Base-by-base conservation (phyloP, 2,329 filamentous ascomycete genomes). In the Calonectria leucothoes region DNA sequence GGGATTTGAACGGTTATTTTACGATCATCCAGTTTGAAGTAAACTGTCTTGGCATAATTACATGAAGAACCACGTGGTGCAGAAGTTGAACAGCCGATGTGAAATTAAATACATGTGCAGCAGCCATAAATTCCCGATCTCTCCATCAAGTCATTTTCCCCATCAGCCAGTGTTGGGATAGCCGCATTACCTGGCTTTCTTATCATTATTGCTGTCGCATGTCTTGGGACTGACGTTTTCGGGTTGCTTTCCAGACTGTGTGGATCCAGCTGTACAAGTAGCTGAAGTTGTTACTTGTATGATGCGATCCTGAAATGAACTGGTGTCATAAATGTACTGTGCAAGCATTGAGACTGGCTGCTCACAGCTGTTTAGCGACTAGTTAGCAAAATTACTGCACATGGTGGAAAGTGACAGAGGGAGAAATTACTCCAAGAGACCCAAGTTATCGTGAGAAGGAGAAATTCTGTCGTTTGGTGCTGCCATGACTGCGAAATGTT, bases 181-280 rank as follows among this genome's bases (percentile, higher is more conserved):
- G 10, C 4, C 12, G n/a, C 42, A 12, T 4, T 5, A 23, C 3
- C 4, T 23, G 1, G 42, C 8, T 12, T 12, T 45, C 4, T 23
- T 1, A 8, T 4, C 1, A 23, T 4, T 2, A 23, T 45, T 23
- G 8, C 6, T 2, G 4, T 45, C 3, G 3, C 42, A 12, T 12
- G 10, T 11, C n/a, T 45, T 45, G 20, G 17, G 1, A 12, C 4
- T 23, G 3, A 4, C 5, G 12, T 20, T 45, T 45, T 12, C 12
- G 42, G 42, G 12, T 23, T 23, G 42, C 3, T 8, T 23, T 11
- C 20, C 6, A 45, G 20, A 2, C 2, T 45, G n/a, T 5, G 42
- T 45, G 20, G 17, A 12, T 1, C n/a, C 42, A 12, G 1, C 7
- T 45, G n/a, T 4, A 45, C 3, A 23, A 45, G 2, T 0, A 3